These are phyloP conservation scores for Royoungia palumana DNA, from an alignment of 768 basidiomycete species.

Conservation along the genomic window DNA sequence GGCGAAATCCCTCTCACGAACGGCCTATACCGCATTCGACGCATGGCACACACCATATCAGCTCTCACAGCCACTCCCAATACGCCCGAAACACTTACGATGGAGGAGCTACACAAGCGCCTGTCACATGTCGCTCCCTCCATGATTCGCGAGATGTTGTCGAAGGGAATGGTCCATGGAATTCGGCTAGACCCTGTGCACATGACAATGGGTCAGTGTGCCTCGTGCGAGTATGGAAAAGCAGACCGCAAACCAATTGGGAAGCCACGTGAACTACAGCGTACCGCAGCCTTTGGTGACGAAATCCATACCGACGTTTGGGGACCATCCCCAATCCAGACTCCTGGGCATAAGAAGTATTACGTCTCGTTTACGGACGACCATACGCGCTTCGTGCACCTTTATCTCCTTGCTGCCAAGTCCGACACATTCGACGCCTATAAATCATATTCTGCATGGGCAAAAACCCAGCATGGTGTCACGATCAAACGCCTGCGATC, in stretches of 20 bases:
- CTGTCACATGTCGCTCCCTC: constrained; percentile 35
- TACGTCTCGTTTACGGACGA: constrained; percentile 31
- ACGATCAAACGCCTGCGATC: not conserved
- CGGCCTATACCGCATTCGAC: too few species aligned
- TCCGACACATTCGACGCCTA: not conserved
- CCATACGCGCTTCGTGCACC: constrained; percentile 11
- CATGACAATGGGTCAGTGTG: constrained; percentile 32
- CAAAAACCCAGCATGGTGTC: not conserved
- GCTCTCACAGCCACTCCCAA: too few species aligned
- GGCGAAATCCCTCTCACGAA: constrained; percentile 9
- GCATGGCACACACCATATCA: too few species aligned
- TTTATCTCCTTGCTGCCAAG: too few species aligned
- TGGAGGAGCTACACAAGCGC: constrained; percentile 31
- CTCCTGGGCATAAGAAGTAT: constrained; percentile 18
- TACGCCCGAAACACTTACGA: too few species aligned
- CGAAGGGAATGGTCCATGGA: constrained; percentile 30
- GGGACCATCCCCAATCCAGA: constrained; percentile 38
- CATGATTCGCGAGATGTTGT: constrained; percentile 21
- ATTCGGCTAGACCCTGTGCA: constrained; percentile 21
- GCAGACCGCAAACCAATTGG: constrained; percentile 31
- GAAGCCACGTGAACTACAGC: constrained; percentile 15
- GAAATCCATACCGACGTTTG: constrained; percentile 43
- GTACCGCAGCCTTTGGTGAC: constrained; percentile 27
- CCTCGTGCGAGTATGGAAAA: constrained; percentile 45
- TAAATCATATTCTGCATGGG: not conserved